Conservation (phyloP, 805 yeast species). For the Tetrapisispora phaffii region DNA sequence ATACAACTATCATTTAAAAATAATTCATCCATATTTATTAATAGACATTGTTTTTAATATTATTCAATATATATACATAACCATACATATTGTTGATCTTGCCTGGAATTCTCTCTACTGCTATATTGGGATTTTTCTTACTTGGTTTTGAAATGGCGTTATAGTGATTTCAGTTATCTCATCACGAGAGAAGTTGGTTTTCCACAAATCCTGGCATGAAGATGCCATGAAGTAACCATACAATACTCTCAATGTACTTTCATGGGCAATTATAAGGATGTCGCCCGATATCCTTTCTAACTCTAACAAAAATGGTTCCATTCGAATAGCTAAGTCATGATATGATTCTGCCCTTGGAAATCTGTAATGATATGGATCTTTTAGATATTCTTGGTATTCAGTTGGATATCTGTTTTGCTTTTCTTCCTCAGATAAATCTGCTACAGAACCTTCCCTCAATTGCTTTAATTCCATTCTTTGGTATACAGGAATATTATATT, state of each 20-base stretch:
- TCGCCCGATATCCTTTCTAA: constrained; percentile 89
- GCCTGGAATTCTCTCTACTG: no score
- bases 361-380: constrained; percentile 88
- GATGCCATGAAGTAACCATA: constrained; percentile 94
- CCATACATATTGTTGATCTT: no score
- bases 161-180: constrained; percentile 82
- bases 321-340: constrained; percentile 88
- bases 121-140: constrained; percentile 42
- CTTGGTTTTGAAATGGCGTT: constrained; percentile 72
- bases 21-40: no score
- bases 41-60: neutral
- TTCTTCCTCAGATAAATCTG: constrained; percentile 53
- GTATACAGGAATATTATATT: constrained; percentile 51
- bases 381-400: constrained; percentile 53
- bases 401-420: constrained; percentile 51
- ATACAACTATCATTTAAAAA: no score
- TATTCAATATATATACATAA: no score
- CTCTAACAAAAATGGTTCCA: constrained; percentile 87
- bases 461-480: constrained; percentile 81
- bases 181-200: constrained; percentile 63
- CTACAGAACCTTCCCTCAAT: constrained; percentile 80
- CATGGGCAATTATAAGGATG: constrained; percentile 85
- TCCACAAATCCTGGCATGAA: constrained; percentile 77
- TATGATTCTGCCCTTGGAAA: constrained; percentile 89
- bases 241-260: constrained; percentile 75